Base-by-base conservation (phyloP, 2,329 filamentous ascomycete species). In the Xylaria hypoxylon region DNA sequence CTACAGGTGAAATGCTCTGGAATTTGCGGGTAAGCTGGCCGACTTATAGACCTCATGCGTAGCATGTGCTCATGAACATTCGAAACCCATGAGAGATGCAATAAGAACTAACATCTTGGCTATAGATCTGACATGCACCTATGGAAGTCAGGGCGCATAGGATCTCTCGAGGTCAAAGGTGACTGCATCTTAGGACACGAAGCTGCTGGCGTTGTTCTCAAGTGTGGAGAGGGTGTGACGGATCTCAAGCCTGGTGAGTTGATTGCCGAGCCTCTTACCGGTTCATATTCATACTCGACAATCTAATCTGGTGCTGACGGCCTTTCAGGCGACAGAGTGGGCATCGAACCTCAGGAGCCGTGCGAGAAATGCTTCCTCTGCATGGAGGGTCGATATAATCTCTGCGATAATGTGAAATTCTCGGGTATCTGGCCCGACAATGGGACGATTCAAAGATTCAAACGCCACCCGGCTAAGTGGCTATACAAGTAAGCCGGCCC, bases 101-200 rank as follows among this genome's bases (percentile, higher is more conserved):
- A 52, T 45, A 15, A 31, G 4, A 64, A 38, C 57, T 64, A 6
- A 71, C 64, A 26, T 33, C 7, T 59, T n/a, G 38, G 86, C 4
- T 17, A 15, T 38, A 87, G 85, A 45, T 90, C 88, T 0, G 89
- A 91, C 71, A 85, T 91, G 69, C 89, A 92, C 74, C 89, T 90
- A 71, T 91, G 89, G 89, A 88, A 88, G 71, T 80, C 82, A 0
- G 89, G 89, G 26, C 79, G 84, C 13, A 91, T 92, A 72, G 89
- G 90, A 2, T 82, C 84, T 1, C 81, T 91, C 1, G 82, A 87
- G 1, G 85, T 92, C 13, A 83, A 88, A 64, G 85, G 85, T 22
- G 87, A 90, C 70, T 89, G 87, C 71, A 89, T 90, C 59, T 82
- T 91, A 51, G 88, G 89, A 24, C 89, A 91, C 68, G 89, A 91